Base-by-base conservation (phyloP, 2,329 filamentous ascomycete species). In the Aspergillus ustus region DNA sequence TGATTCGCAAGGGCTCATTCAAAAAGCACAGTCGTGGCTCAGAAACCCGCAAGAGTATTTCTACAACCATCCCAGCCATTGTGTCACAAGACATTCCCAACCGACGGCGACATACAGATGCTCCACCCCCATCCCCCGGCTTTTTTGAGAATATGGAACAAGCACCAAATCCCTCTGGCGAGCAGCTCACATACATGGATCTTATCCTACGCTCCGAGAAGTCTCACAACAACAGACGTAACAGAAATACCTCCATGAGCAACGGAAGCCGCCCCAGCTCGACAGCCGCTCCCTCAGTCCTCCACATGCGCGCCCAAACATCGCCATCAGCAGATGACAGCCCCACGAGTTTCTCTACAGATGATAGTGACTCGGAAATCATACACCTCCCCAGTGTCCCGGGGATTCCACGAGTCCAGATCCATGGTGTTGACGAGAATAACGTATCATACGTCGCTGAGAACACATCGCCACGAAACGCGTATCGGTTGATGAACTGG, bases 101-200 rank as follows among this genome's bases (percentile, higher is more conserved):
- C 46, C 73, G 70, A 59, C 72, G 77, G 63, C 71, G 77, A 57
- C 77, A 80, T 66, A 79, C 77, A 15, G 77, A 79, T 56, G 77
- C 76, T 28, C 75, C 76, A 19, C 68, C 71, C n/a, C 74, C 76
- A 4, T 73, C 73, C 7, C 65, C 70, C 5, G 68, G 66, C 3
- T 67, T 77, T 55, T 57, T 77, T 31, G 67, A 72, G 15, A 64
- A 68, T 17, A 49, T 67, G 22, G 59, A 65, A 22, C 60, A 55
- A 13, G 50, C 65, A 25, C 52, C 62, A 9, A 48, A 11, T 7
- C 9, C 59, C 4, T 44, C 57, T 17, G 57, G 63, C 20, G 65
- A 73, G 19, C 66, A 65, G 34, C 57, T 75, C 8, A 73, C 70
- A 4, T 75, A 73, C 52, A 71, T 74, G 67, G 73, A 76, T 46